Evolutionary conservation across 331 rosid genomes (phyloP).

Genomic region (Quercus tomentella): DNA sequence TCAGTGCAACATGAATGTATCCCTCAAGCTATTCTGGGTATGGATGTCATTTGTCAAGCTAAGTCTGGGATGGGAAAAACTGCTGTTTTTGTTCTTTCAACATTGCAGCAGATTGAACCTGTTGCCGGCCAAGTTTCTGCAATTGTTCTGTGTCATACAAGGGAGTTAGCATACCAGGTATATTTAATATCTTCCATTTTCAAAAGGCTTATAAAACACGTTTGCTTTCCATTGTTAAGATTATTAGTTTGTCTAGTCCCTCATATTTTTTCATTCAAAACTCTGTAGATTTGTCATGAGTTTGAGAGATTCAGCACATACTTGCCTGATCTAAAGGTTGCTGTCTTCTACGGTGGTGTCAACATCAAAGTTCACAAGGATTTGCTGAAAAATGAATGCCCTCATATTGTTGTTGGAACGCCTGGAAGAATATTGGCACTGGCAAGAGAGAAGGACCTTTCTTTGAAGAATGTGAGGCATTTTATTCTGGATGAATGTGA

Average conservation of each 20-base stretch:
- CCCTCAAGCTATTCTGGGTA: conserved; percentile 98
- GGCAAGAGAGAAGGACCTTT: conserved; percentile 85
- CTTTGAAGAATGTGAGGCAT: conserved; percentile 92
- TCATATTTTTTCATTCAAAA: background rate
- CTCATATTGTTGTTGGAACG: conserved; percentile 99
- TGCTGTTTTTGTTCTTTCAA: conserved; percentile 94
- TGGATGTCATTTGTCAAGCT: conserved; percentile 99
- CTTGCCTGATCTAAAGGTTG: conserved; percentile 92
- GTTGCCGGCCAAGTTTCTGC: conserved; percentile 97
- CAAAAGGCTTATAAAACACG: background rate
- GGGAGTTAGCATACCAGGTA: conserved; percentile 98
- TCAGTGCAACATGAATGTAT: conserved; percentile 99
- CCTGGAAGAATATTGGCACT: conserved; percentile 94
- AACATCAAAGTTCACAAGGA: conserved; percentile 92
- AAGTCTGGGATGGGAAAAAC: conserved; percentile 99
- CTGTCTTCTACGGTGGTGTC: conserved; percentile 99
- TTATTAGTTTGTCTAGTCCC: background rate
- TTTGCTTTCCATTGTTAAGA: background rate
- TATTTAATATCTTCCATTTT: background rate
- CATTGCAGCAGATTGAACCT: conserved; percentile 97
- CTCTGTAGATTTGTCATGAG: conserved; percentile 87
- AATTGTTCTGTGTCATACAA: conserved; percentile 88
- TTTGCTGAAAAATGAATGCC: conserved; percentile 87
- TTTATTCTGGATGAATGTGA: conserved; percentile 96
- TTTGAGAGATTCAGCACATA: conserved; percentile 97